These are phyloP conservation scores for Corrigiola litoralis DNA, from an alignment of 179 eudicot genomes.

Conservation along the genomic window DNA sequence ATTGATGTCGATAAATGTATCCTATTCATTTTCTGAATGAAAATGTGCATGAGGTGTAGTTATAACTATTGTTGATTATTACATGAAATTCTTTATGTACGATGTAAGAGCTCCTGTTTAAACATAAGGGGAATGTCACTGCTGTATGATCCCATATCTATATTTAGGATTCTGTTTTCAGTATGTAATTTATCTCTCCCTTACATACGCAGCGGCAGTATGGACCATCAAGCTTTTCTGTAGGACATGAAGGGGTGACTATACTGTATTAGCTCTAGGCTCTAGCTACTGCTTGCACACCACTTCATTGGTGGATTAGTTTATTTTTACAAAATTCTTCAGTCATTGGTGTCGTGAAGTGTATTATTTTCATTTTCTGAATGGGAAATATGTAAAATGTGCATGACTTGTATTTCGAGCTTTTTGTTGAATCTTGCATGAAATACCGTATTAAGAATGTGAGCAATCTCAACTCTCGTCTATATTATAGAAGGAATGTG, in stretches of 20 bases:
- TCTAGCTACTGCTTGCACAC: no score
- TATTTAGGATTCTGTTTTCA: no score
- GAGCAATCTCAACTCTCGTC: neutral
- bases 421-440: neutral
- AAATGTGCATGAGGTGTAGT: neutral
- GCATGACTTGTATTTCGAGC: no score
- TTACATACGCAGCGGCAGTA: no score
- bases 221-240: no score
- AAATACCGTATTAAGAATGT: neutral
- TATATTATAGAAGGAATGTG: neutral
- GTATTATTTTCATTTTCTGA: neutral
- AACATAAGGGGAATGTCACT: no score
- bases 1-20: neutral
- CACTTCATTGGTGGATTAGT: no score
- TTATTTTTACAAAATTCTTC: constrained; percentile 12
- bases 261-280: no score
- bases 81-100: neutral
- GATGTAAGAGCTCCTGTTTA: neutral
- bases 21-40: neutral
- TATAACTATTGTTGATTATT: neutral
- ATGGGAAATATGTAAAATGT: neutral
- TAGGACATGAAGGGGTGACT: no score
- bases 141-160: no score
- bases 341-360: neutral
- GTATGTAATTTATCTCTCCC: no score